These are phyloP conservation scores for Phytopythium cucurbitacearum DNA, from an alignment of 352 stramenopile species.

Conservation along the genomic window DNA sequence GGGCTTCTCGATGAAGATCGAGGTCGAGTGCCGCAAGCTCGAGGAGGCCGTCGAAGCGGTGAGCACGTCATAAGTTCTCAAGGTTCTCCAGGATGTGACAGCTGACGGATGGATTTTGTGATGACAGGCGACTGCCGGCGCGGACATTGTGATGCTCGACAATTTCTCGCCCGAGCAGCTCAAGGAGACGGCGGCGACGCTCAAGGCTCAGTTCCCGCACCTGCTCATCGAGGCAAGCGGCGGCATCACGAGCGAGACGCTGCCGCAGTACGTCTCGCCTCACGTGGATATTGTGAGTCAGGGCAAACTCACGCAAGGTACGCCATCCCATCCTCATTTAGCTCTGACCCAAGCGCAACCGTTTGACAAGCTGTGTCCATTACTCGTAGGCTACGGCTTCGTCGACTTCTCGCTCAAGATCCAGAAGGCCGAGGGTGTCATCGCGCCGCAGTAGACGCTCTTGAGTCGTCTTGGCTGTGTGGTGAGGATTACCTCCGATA, in stretches of 20 bases:
- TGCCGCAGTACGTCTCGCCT: constrained; percentile 91
- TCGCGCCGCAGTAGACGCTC: constrained; percentile 21
- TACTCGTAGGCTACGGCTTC: constrained; percentile 80
- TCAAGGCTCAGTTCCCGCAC: constrained; percentile 95
- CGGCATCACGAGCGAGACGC: constrained; percentile 95
- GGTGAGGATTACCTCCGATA: no score
- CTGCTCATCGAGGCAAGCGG: constrained; percentile 97
- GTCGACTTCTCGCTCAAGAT: constrained; percentile 99
- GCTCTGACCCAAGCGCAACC: no score
- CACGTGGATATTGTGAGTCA: constrained; percentile 97
- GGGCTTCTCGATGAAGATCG: constrained; percentile 99
- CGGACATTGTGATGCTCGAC: constrained; percentile 98
- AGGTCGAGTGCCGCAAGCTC: constrained; percentile 95
- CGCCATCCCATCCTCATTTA: background rate
- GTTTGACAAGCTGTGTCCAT: no score
- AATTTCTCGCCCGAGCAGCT: constrained; percentile 95
- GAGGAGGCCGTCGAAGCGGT: constrained; percentile 93
- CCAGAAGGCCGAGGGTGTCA: constrained; percentile 69
- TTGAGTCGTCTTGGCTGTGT: no score
- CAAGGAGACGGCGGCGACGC: constrained; percentile 85
- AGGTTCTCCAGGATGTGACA: background rate
- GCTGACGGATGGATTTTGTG: constrained; percentile 2
- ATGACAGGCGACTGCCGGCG: constrained; percentile 51
- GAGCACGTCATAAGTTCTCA: background rate
- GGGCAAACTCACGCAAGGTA: constrained; percentile 96